These are phyloP conservation scores for Berberis thunbergii DNA, from an alignment of 164 flowering plant genomes.

Conservation along the genomic window DNA sequence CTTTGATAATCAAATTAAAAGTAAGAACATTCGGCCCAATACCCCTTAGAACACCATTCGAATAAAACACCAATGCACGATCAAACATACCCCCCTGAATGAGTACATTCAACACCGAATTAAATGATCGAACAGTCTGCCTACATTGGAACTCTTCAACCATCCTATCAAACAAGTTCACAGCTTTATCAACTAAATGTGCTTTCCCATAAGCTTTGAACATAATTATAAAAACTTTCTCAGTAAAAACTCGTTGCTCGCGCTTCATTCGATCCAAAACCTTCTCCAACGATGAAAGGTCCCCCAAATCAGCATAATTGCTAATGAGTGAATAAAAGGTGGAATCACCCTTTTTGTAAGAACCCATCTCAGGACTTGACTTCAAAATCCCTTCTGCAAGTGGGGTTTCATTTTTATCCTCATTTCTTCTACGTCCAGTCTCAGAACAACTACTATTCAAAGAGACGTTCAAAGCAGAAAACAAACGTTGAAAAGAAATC, in stretches of 20 bases:
- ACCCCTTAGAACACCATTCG: constrained; percentile 18
- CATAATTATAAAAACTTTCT: constrained; percentile 43
- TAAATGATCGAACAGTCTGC: constrained; percentile 59
- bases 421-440: constrained; percentile 2
- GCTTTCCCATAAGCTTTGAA: constrained; percentile 76
- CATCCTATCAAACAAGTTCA: constrained; percentile 64
- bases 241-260: constrained; percentile 46
- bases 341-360: constrained; percentile 64
- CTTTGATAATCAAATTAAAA: constrained; percentile 68
- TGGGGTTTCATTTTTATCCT: background rate
- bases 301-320: constrained; percentile 40
- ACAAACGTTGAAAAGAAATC: background rate
- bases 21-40: constrained; percentile 52
- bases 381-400: constrained; percentile 35
- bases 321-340: constrained; percentile 51
- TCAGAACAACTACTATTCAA: background rate
- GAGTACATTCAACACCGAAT: constrained; percentile 73
- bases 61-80: constrained; percentile 43
- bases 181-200: constrained; percentile 47
- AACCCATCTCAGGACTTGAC: constrained; percentile 38
- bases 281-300: constrained; percentile 43
- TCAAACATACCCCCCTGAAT: constrained; percentile 39
- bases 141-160: constrained; percentile 47
- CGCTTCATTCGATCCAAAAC: constrained; percentile 51
- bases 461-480: background rate